phyloP scores from a whole-genome alignment of 225 moss, liverwort and hornwort genomes.

The Pseudoscleropodium purum region DNA sequence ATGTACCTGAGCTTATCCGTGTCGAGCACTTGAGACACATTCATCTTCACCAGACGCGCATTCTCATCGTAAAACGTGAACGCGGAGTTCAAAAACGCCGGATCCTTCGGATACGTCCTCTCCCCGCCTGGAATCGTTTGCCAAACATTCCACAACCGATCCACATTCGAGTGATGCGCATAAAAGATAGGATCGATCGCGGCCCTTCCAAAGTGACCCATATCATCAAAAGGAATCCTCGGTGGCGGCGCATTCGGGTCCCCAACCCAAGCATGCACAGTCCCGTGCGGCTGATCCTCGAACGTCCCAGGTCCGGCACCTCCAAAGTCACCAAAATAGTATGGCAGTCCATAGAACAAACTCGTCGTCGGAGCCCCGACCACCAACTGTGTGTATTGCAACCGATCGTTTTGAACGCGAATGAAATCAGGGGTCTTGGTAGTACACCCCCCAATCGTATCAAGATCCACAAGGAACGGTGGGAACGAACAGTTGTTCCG shows the following conservation, averaged over 20 bases:
- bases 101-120: not conserved
- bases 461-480: not conserved
- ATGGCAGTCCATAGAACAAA: conserved; percentile 10
- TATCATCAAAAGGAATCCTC: not conserved
- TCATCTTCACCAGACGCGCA: conserved; percentile 19
- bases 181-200: not conserved
- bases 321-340: not conserved
- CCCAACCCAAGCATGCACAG: not conserved
- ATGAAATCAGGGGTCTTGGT: not conserved
- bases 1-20: not conserved
- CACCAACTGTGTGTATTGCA: conserved; percentile 18
- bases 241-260: not conserved
- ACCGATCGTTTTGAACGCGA: not conserved
- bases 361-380: not conserved
- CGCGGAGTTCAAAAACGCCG: conserved; percentile 7
- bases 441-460: conserved; percentile 2
- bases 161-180: conserved; percentile 5
- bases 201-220: conserved; percentile 1
- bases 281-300: conserved; percentile 19
- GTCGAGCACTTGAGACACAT: conserved; percentile 3
- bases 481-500: conserved; percentile 30
- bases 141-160: conserved; percentile 19
- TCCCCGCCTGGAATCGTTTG: not conserved
- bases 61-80: conserved; percentile 42
- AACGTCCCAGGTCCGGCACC: not conserved